Conservation (phyloP, 192 early-diverging fungal species). For the Coemansia umbellata region DNA sequence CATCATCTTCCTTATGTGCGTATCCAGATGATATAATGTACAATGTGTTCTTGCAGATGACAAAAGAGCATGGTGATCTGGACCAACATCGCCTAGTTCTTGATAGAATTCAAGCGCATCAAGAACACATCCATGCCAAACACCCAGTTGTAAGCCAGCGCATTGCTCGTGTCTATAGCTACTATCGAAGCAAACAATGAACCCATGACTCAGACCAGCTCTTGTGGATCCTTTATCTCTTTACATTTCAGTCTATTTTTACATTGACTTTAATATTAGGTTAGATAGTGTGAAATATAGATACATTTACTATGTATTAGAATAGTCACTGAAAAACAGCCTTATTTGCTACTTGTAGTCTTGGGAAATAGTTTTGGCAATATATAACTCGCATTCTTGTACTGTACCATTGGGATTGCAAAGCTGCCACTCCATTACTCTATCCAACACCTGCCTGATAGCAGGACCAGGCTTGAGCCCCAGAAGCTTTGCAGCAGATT, state of each 20-base stretch:
- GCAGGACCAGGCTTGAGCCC: conserved; percentile 70
- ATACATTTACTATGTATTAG: too few relatives aligned
- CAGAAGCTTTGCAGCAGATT: conserved; percentile 57
- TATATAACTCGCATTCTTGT: conserved; percentile 59
- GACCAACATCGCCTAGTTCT: conserved; percentile 22
- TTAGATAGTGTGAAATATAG: too few relatives aligned
- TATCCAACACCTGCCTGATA: conserved; percentile 59
- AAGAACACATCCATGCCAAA: not conserved
- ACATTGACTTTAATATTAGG: too few relatives aligned
- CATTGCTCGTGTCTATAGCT: conserved; percentile 13
- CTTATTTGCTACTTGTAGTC: not conserved
- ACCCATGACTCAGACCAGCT: too few relatives aligned
- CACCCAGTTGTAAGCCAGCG: conserved; percentile 5
- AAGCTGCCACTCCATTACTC: conserved; percentile 83
- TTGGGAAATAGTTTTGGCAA: conserved; percentile 13
- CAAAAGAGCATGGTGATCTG: conserved; percentile 9
- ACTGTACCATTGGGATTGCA: conserved; percentile 58
- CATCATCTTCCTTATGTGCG: not conserved
- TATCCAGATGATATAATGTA: conserved; percentile 39
- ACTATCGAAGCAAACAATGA: too few relatives aligned
- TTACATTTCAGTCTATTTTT: too few relatives aligned
- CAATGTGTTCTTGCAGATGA: conserved; percentile 7
- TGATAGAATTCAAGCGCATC: conserved; percentile 19
- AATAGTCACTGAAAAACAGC: too few relatives aligned
- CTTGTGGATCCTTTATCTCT: too few relatives aligned